Evolutionary conservation across 495 filamentous ascomycete species (phyloP).

Genomic region (Penicillium riverlandense): DNA sequence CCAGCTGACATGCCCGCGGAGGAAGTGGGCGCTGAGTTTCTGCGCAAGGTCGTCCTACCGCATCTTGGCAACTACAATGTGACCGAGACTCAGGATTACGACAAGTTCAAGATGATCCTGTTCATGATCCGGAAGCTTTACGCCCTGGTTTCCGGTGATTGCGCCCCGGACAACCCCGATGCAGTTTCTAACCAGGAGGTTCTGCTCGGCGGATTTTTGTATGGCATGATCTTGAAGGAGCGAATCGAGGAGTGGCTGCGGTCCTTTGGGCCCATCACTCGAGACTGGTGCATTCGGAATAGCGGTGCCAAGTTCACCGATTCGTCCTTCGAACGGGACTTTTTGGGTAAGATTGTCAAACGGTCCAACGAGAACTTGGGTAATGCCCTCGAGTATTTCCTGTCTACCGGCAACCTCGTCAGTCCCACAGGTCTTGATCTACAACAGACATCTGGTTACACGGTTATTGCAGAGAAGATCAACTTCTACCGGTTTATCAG

Average conservation of each 20-base stretch:
- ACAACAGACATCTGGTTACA: constrained; percentile 90
- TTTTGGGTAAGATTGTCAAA: constrained; percentile 65
- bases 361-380: constrained; percentile 85
- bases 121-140: constrained; percentile 98
- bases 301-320: constrained; percentile 59
- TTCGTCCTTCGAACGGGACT: constrained; percentile 66
- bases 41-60: constrained; percentile 81
- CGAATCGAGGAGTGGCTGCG: constrained; percentile 80
- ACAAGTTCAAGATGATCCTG: constrained; percentile 90
- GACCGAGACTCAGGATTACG: constrained; percentile 69
- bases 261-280: constrained; percentile 48
- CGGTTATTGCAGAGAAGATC: constrained; percentile 95
- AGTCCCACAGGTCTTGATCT: constrained; percentile 88
- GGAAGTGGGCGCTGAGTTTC: constrained; percentile 81
- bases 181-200: constrained; percentile 92
- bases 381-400: constrained; percentile 81
- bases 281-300: constrained; percentile 66
- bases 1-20: constrained; percentile 74
- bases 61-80: constrained; percentile 81
- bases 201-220: constrained; percentile 85
- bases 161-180: constrained; percentile 89
- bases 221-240: constrained; percentile 93
- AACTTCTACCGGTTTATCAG: constrained; percentile 99
- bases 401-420: constrained; percentile 89
- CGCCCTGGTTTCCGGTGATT: constrained; percentile 84